Evolutionary conservation across 495 filamentous ascomycete genomes (phyloP).

Genomic region (Chaetomium fimeti): DNA sequence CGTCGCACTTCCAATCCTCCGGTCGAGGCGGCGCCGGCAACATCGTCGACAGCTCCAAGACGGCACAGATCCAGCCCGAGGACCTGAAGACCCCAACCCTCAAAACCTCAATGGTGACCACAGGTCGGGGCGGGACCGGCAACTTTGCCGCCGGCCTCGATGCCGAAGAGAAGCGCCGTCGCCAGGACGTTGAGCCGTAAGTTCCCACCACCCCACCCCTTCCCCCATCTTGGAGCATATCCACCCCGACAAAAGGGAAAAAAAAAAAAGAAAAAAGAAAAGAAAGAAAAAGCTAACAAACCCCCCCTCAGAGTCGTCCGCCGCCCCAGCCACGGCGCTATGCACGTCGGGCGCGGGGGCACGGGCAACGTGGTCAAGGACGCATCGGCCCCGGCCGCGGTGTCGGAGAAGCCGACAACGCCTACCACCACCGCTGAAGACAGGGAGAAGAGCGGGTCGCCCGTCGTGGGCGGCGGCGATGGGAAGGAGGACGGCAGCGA

Average conservation of each 20-base stretch:
- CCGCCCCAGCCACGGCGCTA: constrained; percentile 38
- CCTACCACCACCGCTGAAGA: constrained; percentile 1
- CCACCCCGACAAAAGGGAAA: too few relatives aligned
- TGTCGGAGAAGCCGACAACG: neutral
- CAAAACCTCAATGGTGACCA: constrained; percentile 79
- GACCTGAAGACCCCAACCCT: constrained; percentile 80
- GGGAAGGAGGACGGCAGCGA: neutral
- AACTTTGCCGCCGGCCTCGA: constrained; percentile 73
- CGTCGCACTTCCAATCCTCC: constrained; percentile 41
- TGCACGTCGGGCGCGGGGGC: constrained; percentile 55
- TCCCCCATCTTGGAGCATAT: neutral
- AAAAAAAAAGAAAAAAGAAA: too few relatives aligned
- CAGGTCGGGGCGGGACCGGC: constrained; percentile 62
- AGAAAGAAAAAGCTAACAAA: too few relatives aligned
- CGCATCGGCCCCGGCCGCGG: constrained; percentile 9
- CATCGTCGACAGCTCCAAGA: constrained; percentile 60
- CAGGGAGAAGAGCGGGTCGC: neutral
- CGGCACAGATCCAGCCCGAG: constrained; percentile 47
- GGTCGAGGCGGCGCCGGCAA: constrained; percentile 68
- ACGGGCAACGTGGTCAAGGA: constrained; percentile 54
- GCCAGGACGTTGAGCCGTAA: constrained; percentile 74
- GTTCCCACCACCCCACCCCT: constrained; percentile 16
- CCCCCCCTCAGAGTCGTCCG: constrained; percentile 38
- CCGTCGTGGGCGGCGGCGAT: neutral
- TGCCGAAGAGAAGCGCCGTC: constrained; percentile 65